These are phyloP conservation scores for Rhizopogon rudus DNA, from an alignment of 768 basidiomycete species.

Conservation along the genomic window DNA sequence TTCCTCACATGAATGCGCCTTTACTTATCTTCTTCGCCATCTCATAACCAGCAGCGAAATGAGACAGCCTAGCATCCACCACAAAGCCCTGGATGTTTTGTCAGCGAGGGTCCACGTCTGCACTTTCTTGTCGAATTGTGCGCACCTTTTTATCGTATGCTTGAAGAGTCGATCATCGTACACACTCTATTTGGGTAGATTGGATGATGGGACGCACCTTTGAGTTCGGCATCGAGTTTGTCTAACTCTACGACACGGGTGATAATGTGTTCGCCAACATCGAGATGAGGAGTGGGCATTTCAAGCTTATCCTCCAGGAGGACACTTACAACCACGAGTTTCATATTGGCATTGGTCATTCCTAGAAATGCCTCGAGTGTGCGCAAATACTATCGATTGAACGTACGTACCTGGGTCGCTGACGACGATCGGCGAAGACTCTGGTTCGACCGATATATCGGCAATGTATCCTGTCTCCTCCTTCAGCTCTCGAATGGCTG, in stretches of 20 bases:
- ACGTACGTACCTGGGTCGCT: conserved; percentile 60
- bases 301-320: conserved; percentile 61
- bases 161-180: conserved; percentile 18
- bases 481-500: conserved; percentile 83
- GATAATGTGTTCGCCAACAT: conserved; percentile 83
- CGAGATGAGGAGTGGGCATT: conserved; percentile 69
- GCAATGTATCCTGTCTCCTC: conserved; percentile 92
- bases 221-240: conserved; percentile 56
- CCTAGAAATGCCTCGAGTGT: conserved; percentile 37
- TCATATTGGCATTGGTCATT: conserved; percentile 94
- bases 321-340: conserved; percentile 71
- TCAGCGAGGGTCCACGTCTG: conserved; percentile 1
- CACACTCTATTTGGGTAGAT: background rate
- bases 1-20: conserved; percentile 17
- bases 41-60: conserved; percentile 68
- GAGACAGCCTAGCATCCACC: conserved; percentile 74
- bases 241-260: conserved; percentile 64
- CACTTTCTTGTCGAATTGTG: background rate
- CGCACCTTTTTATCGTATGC: conserved; percentile 57
- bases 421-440: conserved; percentile 58
- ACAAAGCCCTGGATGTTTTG: conserved; percentile 43
- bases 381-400: background rate
- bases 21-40: conserved; percentile 39
- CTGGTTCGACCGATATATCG: conserved; percentile 43
- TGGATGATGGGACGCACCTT: conserved; percentile 45